Base-by-base conservation (phyloP, 2,329 filamentous ascomycete genomes). In the Berkeleyomyces basicola region DNA sequence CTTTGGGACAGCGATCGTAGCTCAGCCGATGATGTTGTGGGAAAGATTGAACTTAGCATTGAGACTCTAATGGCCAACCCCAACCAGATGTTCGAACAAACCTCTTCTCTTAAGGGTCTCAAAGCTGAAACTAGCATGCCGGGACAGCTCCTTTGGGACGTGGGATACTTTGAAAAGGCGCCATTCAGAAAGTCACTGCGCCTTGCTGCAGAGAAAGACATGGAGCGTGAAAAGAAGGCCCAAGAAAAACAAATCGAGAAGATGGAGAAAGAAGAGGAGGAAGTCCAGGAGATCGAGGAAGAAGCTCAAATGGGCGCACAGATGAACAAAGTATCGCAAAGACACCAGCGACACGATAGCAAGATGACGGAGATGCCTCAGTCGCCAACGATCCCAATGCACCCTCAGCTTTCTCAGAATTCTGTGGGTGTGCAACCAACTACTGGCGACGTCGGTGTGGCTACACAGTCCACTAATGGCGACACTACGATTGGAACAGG, bases 1-100 rank as follows among this genome's bases (percentile, higher is more conserved):
- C 81, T 97, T 0, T 97, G 93, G 93, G 93, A 97, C 72, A 95
- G 89, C 59, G 93, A 97, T 72, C 82, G 91, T 55, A 89, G 88
- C 47, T 93, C 89, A 7, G 89, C 92, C 0, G 93, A 97, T 70
- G 93, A 97, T 68, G 87, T 96, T 55, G 90, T 96, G 11, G 93
- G 93, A 61, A 96, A 96, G 73, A 83, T 97, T 16, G 91, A 97
- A 70, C 76, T 97, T 2, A 92, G 89, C 43, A 90, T 99, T 71
- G 90, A 95, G 69, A 90, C 96, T 71, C 85, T 99, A 76, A 95
- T 97, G 64, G 87, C 95, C 69, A 72, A 96, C 70, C 90, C 92
- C 0, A 89, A 91, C 43, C 88, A 87, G 69, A 95, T 96, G 88
- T 95, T 91, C 68, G 86, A 88, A 4, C 90, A 96, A 68, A 80